Base-by-base conservation (phyloP, 495 filamentous ascomycete genomes). In the Cercophora sp. region DNA sequence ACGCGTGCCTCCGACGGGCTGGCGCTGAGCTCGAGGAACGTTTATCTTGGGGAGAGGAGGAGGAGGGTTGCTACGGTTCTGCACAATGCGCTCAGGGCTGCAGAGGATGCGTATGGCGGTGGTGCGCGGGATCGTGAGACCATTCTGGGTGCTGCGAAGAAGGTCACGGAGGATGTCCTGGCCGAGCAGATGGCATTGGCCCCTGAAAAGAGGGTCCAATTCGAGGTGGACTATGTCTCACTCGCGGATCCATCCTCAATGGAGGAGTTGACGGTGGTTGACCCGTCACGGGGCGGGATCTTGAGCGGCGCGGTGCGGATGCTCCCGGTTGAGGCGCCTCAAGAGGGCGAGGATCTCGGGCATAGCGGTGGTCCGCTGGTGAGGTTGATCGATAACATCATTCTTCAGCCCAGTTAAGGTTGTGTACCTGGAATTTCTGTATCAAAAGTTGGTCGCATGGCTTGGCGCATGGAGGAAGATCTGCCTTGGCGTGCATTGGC, bases 11-110 rank as follows among this genome's bases (percentile, higher is more conserved):
- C 65, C 1, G 89, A 93, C 68, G 93, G 94, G 5, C 70, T 99
- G 57, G 93, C 93, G n/a, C 75, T 96, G 79, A 96, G 91, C 65
- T 92, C 87, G 11, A 76, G 93, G 48, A 99, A 99, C 68, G 87
- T 96, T 23, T 97, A 96, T 67, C 77, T 99, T 2, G 94, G 93
- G 1, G 66, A 74, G 34, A 75, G 89, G 34, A 75, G 93, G 61
- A 77, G 93, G 22, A 64, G 68, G 2, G 79, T 88, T 2, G 91
- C 89, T 0, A 80, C 83, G 2, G 85, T 89, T 9, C 68, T 99
- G 18, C 78, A 76, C 39, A 77, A 75, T 36, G 80, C 88, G 0
- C 65, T 99, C 39, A 75, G 66, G 50, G 80, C 83, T 4, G 88
- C 89, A 0, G 88, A 95, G 60, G 71, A 70, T 20, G 77, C 74